Base-by-base conservation (phyloP, 768 basidiomycete species). In the Tylopilus sp. region DNA sequence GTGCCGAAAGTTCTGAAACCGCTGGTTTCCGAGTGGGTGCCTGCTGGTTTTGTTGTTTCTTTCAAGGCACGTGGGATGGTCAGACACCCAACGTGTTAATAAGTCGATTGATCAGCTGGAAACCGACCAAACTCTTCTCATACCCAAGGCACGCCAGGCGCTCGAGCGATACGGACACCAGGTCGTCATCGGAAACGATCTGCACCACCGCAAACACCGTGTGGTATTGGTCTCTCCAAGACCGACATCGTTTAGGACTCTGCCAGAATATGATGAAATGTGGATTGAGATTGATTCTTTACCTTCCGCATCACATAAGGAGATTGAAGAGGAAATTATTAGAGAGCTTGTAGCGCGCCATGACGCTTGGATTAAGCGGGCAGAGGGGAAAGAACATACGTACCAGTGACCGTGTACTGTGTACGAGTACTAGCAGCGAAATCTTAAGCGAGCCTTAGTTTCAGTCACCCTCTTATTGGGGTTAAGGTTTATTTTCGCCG, bases 121-220 rank as follows among this genome's bases (percentile, higher is more conserved):
- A 76, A 99, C 97, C 6, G 95, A 99, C 59, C 76, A 73, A 20
- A 41, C 72, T 1, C 75, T 99, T 11, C 78, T 99, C 20, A 79
- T 98, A 51, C 95, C 97, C 26, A 99, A 99, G 75, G 86, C 95
- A 0, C 79, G 84, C 15, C 80, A 78, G 9, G 91, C 97, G 2
- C 80, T 98, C 30, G 85, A 92, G 53, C 82, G 95, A 22, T 99
- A 98, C 68, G 94, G 95, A 1, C 97, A 98, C 67, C 95, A 98
- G 65, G 84, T 97, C 25, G 97, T 99, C 47, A 91, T 99, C 55
- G 97, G 92, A 18, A 99, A 99, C 69, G 88, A 93, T 54, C 82
- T 99, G n/a, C 81, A 94, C 63, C 79, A 81, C 33, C 82, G 97
- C 47, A 99, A 99, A 68, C 80, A 80, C 56, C 88, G 94, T 66